Evolutionary conservation across 192 early-diverging fungal genomes (phyloP), one percentile per base, ranked within the genome.

Genomic region (Entophlyctis luteolus): DNA sequence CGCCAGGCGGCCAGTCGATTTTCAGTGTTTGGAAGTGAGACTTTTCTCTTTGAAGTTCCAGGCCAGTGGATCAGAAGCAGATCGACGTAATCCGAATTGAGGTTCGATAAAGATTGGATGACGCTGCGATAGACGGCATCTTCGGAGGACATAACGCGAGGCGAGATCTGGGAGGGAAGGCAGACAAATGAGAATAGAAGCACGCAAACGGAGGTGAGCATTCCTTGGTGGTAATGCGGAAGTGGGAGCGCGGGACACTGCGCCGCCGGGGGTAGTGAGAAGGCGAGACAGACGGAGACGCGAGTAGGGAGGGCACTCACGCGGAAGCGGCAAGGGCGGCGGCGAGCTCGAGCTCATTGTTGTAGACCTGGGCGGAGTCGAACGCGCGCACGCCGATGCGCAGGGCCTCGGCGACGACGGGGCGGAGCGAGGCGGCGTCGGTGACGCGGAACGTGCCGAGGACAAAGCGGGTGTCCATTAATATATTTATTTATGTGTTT

Each of bases 341-440:
- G n/a, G n/a, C n/a, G n/a, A n/a, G n/a, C n/a, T 74, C 39, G 20
- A 46, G 38, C 65, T 80, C 79, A 48, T 80, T 80, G 62, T 18
- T 23, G 46, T 70, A 70, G 8, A 70, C 68, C 46, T 70, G 68
- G 29, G 68, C 68, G 3, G 58, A 62, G 68, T 70, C 68, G 23
- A 70, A 54, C 20, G 50, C 22, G 10, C 68, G 42, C 25, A 62
- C 60, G 2, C 68, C 65, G 38, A 49, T 37, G 5, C 48, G 23
- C 48, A 63, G 23, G 8, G 62, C 62, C 8, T 14, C 47, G 25
- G 16, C 18, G 5, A 63, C 47, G 1, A 32, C 27, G 4, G 10
- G 12, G 18, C 34, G 27, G 10, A 32, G 18, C 14, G 29, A 20
- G 1, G 42, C 23, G 18, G 20, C 38, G 5, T 2, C 20, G 23